Conservation (phyloP, 2,329 filamentous ascomycete genomes). For the Stagonosporopsis vannaccii region DNA sequence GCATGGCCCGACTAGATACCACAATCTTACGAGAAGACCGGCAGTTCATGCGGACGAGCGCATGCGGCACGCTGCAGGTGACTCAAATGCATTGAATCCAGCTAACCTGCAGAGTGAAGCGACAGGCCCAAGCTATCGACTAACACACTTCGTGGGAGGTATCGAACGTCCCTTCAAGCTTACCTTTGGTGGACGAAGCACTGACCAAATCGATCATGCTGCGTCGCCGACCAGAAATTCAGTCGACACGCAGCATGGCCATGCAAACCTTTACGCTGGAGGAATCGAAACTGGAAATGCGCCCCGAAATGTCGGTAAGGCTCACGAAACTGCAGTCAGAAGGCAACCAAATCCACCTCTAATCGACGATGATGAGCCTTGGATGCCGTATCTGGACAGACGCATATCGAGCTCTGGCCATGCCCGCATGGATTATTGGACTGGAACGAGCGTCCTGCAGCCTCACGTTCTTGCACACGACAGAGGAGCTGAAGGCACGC, state of each 20-base stretch:
- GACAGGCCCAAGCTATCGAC: conserved; percentile 19
- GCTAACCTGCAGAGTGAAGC: conserved; percentile 12
- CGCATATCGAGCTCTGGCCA: conserved; percentile 30
- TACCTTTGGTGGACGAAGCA: conserved; percentile 24
- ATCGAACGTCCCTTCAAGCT: conserved; percentile 27
- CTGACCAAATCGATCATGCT: conserved; percentile 9
- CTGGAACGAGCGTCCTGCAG: conserved; percentile 27
- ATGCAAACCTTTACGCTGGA: conserved; percentile 9
- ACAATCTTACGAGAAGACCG: neutral
- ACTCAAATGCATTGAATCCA: neutral
- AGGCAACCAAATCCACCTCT: conserved; percentile 1
- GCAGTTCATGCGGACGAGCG: neutral
- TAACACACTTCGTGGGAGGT: conserved; percentile 26
- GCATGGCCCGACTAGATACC: conserved; percentile 6
- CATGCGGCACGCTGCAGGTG: neutral
- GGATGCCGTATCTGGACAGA: conserved; percentile 36
- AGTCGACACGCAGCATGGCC: conserved; percentile 23
- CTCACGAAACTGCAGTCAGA: neutral
- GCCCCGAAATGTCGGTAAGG: neutral
- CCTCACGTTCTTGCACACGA: conserved; percentile 18
- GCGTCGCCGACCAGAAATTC: conserved; percentile 15
- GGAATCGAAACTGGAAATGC: neutral
- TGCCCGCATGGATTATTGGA: conserved; percentile 17
- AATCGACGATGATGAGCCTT: conserved; percentile 39
- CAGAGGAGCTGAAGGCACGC: conserved; percentile 20